Conservation (phyloP, 176 grass and related monocot species). For the Aegilops speltoides region DNA sequence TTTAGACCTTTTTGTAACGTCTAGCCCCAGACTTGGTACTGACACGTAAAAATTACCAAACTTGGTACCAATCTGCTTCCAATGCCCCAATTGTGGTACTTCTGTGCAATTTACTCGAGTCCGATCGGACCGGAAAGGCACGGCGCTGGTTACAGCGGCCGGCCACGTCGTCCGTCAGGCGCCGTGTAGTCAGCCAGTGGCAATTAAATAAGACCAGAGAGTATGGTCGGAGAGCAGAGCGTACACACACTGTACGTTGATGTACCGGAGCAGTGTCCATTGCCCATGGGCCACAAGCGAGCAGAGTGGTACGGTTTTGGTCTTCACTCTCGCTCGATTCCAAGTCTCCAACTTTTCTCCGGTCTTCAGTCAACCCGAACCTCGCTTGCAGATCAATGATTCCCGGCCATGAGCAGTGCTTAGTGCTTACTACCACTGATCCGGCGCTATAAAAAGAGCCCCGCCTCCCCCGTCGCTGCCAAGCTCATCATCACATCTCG, state of each 20-base stretch:
- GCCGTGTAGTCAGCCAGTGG: too few species aligned
- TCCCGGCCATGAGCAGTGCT: neutral
- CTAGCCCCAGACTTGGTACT: too few species aligned
- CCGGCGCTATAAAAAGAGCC: conserved; percentile 15
- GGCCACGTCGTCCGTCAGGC: too few species aligned
- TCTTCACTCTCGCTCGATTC: neutral
- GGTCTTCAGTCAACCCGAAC: conserved; percentile 33
- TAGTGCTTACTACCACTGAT: neutral
- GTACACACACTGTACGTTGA: too few species aligned
- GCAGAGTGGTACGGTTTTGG: conserved; percentile 2
- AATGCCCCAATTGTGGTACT: too few species aligned
- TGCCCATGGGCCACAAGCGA: neutral
- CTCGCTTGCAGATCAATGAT: neutral
- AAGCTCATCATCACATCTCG: neutral
- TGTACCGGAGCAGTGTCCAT: neutral
- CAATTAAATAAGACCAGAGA: too few species aligned
- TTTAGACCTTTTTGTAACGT: too few species aligned
- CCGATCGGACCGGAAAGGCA: neutral
- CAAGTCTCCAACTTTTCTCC: conserved; percentile 14
- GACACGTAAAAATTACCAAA: too few species aligned
- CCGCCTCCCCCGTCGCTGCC: neutral
- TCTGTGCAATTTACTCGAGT: too few species aligned
- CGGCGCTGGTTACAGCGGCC: too few species aligned
- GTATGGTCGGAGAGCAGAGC: neutral
- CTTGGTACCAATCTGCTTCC: too few species aligned